Evolutionary conservation across 139 green algal species (phyloP).

Genomic region (Volvox reticuliferus): DNA sequence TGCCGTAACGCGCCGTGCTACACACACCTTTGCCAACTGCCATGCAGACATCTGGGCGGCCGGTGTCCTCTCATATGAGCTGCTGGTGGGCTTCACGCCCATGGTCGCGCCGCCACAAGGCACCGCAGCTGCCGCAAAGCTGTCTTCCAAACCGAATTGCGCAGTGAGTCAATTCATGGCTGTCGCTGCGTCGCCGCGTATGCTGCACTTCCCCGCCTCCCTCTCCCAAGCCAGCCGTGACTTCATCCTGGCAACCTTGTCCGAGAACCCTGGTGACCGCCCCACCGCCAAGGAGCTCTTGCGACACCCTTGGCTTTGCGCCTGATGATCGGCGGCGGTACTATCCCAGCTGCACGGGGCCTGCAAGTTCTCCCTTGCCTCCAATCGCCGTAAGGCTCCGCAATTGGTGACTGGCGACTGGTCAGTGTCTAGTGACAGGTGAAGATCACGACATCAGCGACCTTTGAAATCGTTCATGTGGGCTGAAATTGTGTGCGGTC

Average conservation of each 20-base stretch:
- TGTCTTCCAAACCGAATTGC: neutral
- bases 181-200: neutral
- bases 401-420: too few relatives aligned
- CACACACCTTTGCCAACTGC: too few relatives aligned
- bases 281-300: constrained; percentile 20
- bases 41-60: constrained; percentile 43
- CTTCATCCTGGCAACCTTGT: constrained; percentile 9
- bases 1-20: too few relatives aligned
- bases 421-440: too few relatives aligned
- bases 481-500: too few relatives aligned
- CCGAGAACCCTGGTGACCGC: constrained; percentile 3
- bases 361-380: too few relatives aligned
- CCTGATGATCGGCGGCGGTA: neutral
- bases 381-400: too few relatives aligned
- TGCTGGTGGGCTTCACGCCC: constrained; percentile 40
- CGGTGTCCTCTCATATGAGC: constrained; percentile 37
- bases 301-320: neutral
- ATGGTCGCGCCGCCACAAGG: neutral
- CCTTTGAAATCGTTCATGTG: too few relatives aligned
- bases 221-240: neutral
- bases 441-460: too few relatives aligned
- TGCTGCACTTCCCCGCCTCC: constrained; percentile 28
- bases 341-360: too few relatives aligned
- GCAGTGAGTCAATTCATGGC: neutral
- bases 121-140: too few relatives aligned